These are phyloP conservation scores for Backusella liffmaniae DNA, from an alignment of 192 early-diverging fungal species.

Conservation along the genomic window DNA sequence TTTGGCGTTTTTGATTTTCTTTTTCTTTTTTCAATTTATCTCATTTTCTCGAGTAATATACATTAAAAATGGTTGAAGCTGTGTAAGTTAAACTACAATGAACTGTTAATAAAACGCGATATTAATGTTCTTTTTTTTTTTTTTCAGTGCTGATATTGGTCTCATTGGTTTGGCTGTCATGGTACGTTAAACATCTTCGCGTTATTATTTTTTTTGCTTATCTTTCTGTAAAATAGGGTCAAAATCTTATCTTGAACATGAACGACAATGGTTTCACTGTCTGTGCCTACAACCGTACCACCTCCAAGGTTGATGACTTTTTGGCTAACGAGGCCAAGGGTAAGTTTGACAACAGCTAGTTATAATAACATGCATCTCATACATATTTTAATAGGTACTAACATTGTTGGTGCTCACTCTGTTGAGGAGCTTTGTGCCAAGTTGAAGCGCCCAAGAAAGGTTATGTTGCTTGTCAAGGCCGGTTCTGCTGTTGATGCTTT, in stretches of 20 bases:
- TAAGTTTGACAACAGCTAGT: constrained; percentile 26
- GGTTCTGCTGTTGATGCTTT: constrained; percentile 93
- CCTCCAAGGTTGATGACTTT: constrained; percentile 92
- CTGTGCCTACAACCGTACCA: constrained; percentile 96
- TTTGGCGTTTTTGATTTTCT: constrained; percentile 8
- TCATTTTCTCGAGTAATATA: neutral
- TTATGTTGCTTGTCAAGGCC: constrained; percentile 99
- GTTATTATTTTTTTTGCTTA: neutral
- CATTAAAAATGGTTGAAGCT: constrained; percentile 27
- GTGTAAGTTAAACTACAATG: constrained; percentile 12
- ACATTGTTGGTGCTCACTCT: constrained; percentile 91
- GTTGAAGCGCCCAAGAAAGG: constrained; percentile 94
- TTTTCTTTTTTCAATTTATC: constrained; percentile 15
- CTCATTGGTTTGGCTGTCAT: constrained; percentile 99
- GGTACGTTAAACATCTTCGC: constrained; percentile 56
- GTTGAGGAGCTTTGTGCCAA: constrained; percentile 92
- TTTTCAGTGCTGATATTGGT: constrained; percentile 88
- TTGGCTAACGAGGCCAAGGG: constrained; percentile 97
- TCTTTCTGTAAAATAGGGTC: constrained; percentile 63
- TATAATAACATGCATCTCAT: neutral
- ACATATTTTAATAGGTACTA: constrained; percentile 60
- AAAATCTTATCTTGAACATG: constrained; percentile 99
- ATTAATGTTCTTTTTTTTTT: neutral
- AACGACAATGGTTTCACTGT: constrained; percentile 95
- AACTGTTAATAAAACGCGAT: neutral